A percentile compares a stretch with the other conserved stretches of the same genome.
Conservation (phyloP, 495 filamentous ascomycete species). For the Daldinia bambusicola region DNA sequence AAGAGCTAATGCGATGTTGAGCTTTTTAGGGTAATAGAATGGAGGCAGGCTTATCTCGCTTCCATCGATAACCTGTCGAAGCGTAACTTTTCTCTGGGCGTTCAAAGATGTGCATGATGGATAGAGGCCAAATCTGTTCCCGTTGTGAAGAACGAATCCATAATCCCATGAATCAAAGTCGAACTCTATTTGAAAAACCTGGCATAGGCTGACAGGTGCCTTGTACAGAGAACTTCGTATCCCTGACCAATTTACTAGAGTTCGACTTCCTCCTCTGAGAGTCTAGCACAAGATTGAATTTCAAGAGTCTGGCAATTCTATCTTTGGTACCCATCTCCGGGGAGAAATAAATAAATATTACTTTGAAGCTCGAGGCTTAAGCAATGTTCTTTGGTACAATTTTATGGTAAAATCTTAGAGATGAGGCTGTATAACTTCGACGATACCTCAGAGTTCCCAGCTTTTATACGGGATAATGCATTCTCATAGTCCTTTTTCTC, state of each 20-base stretch:
- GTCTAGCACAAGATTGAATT: too few species aligned
- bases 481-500: not conserved
- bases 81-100: not conserved
- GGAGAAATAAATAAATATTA: too few species aligned
- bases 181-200: too few species aligned
- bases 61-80: not conserved
- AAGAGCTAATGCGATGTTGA: not conserved
- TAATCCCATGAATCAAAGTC: not conserved
- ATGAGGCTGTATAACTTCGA: not conserved
- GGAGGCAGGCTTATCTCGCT: not conserved
- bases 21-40: not conserved
- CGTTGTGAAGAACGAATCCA: not conserved
- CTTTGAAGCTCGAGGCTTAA: not conserved
- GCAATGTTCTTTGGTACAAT: not conserved
- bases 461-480: not conserved
- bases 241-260: too few species aligned
- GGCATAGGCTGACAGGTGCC: too few species aligned
- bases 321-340: too few species aligned
- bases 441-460: not conserved
- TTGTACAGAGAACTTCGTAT: too few species aligned
- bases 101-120: not conserved
- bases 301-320: too few species aligned
- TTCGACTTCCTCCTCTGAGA: too few species aligned
- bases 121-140: not conserved
- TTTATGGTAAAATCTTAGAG: not conserved